Percentiles rank a stretch among this genome's conserved stretches.
These are phyloP conservation scores for Dothideomycetes sp. DNA, from an alignment of 2,329 filamentous ascomycete species.

Conservation along the genomic window DNA sequence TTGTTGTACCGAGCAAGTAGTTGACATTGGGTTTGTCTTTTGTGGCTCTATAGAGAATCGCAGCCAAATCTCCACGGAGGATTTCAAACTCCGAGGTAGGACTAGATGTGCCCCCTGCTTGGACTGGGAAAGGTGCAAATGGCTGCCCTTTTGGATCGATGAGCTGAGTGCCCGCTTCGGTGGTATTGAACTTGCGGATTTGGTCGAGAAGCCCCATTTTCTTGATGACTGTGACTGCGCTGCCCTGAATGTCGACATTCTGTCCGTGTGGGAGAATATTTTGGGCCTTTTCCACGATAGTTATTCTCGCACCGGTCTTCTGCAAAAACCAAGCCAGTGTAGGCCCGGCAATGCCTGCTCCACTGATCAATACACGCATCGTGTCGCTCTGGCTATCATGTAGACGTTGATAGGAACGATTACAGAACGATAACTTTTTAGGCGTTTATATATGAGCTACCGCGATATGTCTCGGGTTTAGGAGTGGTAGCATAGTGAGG, in stretches of 20 bases:
- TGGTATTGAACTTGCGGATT: slow-evolving; percentile 15
- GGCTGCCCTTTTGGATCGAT: slow-evolving; percentile 17
- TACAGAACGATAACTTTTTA: no score
- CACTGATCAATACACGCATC: slow-evolving; percentile 25
- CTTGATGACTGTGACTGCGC: slow-evolving; percentile 25
- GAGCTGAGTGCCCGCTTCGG: slow-evolving; percentile 21
- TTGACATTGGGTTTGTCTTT: slow-evolving; percentile 17
- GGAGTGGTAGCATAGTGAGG: no score
- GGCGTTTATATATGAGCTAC: no score
- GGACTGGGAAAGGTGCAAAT: slow-evolving; percentile 18
- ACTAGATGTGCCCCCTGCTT: slow-evolving; percentile 20
- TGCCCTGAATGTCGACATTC: slow-evolving; percentile 23
- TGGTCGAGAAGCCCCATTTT: slow-evolving; percentile 23
- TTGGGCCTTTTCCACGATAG: slow-evolving; percentile 25
- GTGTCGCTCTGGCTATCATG: no score
- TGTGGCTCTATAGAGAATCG: slow-evolving; percentile 25
- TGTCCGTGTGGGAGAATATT: slow-evolving; percentile 21
- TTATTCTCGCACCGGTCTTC: slow-evolving; percentile 22
- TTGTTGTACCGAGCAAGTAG: slow-evolving; percentile 6
- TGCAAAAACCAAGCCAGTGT: slow-evolving; percentile 25
- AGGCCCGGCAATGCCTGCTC: slow-evolving; percentile 26
- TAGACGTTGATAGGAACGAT: no score
- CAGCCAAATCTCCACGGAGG: slow-evolving; percentile 23
- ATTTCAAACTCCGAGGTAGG: slow-evolving; percentile 28
- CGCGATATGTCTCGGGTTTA: no score